A percentile compares a stretch with the other conserved stretches of the same genome.
Evolutionary conservation across 768 basidiomycete genomes (phyloP).

Genomic region (Phaeotremella fagi): DNA sequence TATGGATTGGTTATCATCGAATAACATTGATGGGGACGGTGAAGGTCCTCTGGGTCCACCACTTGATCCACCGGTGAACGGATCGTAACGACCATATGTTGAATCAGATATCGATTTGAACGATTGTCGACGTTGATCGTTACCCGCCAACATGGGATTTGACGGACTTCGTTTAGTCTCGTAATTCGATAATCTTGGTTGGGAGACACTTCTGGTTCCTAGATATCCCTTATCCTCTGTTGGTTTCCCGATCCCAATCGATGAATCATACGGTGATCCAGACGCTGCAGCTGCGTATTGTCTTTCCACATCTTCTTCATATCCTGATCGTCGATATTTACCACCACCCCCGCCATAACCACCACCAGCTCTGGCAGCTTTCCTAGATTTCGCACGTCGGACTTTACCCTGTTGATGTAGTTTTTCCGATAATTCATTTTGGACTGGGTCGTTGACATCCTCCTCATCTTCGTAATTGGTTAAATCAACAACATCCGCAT

Average conservation of each 20-base stretch:
- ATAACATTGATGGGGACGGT: constrained; percentile 31
- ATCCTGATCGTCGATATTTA: constrained; percentile 1
- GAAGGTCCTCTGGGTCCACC: constrained; percentile 13
- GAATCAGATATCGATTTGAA: constrained; percentile 30
- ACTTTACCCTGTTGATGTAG: constrained; percentile 62
- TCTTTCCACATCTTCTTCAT: background rate
- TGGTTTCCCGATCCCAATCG: background rate
- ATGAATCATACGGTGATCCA: background rate
- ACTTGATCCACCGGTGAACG: constrained; percentile 10
- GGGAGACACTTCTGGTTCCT: background rate
- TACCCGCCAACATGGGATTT: background rate
- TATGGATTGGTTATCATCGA: constrained; percentile 30
- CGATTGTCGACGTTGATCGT: constrained; percentile 10
- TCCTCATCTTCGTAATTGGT: constrained; percentile 75
- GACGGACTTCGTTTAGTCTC: constrained; percentile 4
- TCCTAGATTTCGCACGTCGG: constrained; percentile 55
- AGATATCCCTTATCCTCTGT: too few relatives aligned
- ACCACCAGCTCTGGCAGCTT: constrained; percentile 9
- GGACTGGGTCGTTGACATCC: constrained; percentile 58
- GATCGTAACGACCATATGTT: constrained; percentile 31
- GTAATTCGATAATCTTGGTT: background rate
- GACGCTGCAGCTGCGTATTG: constrained; percentile 5
- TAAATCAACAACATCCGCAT: constrained; percentile 55
- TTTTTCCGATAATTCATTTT: constrained; percentile 54
- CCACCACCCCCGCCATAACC: background rate